Conservation (phyloP, 306 rosid species). For the Cicer yamashitae region DNA sequence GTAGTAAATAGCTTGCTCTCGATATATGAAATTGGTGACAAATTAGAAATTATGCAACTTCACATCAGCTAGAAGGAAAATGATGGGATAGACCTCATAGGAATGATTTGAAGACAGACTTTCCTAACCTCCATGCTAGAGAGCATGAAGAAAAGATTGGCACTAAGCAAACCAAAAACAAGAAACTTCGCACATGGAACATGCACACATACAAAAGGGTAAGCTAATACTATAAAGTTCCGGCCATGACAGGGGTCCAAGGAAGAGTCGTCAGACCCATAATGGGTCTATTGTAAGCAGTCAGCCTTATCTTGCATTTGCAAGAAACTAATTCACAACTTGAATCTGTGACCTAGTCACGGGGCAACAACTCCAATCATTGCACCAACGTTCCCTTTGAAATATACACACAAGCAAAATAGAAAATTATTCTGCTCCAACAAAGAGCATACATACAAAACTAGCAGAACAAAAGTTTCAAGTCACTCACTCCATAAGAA, state of each 20-base stretch:
- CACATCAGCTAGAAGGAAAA: constrained; percentile 10
- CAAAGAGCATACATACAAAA: background rate
- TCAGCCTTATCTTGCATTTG: too few species aligned
- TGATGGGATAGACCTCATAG: background rate
- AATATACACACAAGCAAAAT: constrained; percentile 4
- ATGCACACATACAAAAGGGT: background rate
- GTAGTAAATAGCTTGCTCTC: background rate
- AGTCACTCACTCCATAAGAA: constrained; percentile 88
- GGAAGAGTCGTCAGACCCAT: too few species aligned
- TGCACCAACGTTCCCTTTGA: background rate
- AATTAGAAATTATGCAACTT: background rate
- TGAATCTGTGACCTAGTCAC: too few species aligned
- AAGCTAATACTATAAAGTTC: background rate
- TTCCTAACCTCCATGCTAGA: constrained; percentile 2
- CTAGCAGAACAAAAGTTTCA: constrained; percentile 23
- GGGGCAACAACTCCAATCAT: too few species aligned
- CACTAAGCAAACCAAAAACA: background rate
- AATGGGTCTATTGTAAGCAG: too few species aligned
- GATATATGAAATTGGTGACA: background rate
- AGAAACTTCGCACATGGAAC: constrained; percentile 3
- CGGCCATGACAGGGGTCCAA: too few species aligned
- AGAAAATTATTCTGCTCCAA: constrained; percentile 9
- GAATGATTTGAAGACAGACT: constrained; percentile 14
- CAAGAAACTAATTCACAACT: too few species aligned
- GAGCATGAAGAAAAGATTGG: constrained; percentile 8